Percentiles rank a stretch among this genome's conserved stretches.
phyloP scores from a whole-genome alignment of 257 asterid genomes.

The Nicotiana benthamiana region DNA sequence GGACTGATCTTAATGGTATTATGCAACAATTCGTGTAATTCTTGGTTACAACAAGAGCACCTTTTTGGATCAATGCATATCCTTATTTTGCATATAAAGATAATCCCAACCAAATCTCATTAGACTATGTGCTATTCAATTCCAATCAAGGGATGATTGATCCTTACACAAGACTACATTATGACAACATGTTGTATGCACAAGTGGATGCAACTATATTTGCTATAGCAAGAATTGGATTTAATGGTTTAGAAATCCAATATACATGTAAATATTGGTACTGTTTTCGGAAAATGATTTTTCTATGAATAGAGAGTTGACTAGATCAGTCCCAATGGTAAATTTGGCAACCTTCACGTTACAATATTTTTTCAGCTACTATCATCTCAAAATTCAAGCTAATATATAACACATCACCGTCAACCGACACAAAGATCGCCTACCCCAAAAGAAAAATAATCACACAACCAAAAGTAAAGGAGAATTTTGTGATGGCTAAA shows the following conservation, averaged over 20 bases:
- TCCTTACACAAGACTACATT: conserved; percentile 47
- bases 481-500: not conserved
- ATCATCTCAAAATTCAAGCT: not conserved
- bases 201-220: conserved; percentile 66
- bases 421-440: not conserved
- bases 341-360: not conserved
- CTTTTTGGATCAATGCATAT: conserved; percentile 88
- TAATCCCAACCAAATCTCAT: conserved; percentile 36
- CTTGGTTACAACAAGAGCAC: conserved; percentile 47
- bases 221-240: conserved; percentile 67
- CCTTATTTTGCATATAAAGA: conserved; percentile 89
- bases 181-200: conserved; percentile 61
- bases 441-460: not conserved
- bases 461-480: not conserved
- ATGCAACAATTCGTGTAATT: conserved; percentile 62
- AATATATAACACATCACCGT: not conserved
- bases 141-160: conserved; percentile 62
- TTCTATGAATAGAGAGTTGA: conserved; percentile 19
- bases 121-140: conserved; percentile 66
- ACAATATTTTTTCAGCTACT: not conserved
- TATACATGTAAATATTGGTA: no score
- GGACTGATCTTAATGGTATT: conserved; percentile 32
- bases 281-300: not conserved
- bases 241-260: conserved; percentile 24
- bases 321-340: not conserved